Conservation (phyloP, 768 basidiomycete species). For the Mycena epipterygia region DNA sequence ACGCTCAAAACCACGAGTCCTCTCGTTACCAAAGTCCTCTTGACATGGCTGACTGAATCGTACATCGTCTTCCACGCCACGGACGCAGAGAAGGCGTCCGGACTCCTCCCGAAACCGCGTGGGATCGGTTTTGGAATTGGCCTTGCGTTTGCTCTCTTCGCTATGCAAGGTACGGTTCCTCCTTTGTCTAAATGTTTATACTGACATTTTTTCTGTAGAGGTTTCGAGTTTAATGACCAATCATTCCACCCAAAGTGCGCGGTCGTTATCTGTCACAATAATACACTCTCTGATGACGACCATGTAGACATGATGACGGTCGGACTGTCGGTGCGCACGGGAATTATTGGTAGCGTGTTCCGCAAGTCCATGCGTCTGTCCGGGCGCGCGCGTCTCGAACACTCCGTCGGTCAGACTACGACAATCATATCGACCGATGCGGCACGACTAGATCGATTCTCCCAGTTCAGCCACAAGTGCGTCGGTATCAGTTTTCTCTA, state of each 20-base stretch:
- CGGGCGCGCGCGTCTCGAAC: constrained; percentile 68
- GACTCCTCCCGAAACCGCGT: constrained; percentile 52
- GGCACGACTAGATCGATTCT: constrained; percentile 65
- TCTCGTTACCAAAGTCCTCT: constrained; percentile 68
- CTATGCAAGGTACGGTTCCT: constrained; percentile 60
- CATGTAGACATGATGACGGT: constrained; percentile 58
- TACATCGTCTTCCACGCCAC: constrained; percentile 57
- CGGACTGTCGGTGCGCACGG: constrained; percentile 63
- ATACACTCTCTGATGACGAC: not conserved
- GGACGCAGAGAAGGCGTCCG: constrained; percentile 51
- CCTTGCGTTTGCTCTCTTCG: constrained; percentile 67
- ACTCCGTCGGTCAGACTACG: constrained; percentile 76
- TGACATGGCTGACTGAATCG: constrained; percentile 69
- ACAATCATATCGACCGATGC: constrained; percentile 80
- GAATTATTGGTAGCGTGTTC: constrained; percentile 64
- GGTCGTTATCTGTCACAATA: constrained; percentile 41
- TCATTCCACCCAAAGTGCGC: constrained; percentile 58
- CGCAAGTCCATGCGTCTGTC: constrained; percentile 79
- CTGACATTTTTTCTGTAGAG: constrained; percentile 54
- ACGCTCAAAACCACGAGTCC: constrained; percentile 51
- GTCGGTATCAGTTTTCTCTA: constrained; percentile 26
- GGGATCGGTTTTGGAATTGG: constrained; percentile 76
- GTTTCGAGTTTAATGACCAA: constrained; percentile 59
- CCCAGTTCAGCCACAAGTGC: constrained; percentile 58
- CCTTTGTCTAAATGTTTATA: not conserved